A percentile compares a stretch with the other conserved stretches of the same genome.
Evolutionary conservation across 768 basidiomycete genomes (phyloP).

Genomic region (Leccinum incarnatum): DNA sequence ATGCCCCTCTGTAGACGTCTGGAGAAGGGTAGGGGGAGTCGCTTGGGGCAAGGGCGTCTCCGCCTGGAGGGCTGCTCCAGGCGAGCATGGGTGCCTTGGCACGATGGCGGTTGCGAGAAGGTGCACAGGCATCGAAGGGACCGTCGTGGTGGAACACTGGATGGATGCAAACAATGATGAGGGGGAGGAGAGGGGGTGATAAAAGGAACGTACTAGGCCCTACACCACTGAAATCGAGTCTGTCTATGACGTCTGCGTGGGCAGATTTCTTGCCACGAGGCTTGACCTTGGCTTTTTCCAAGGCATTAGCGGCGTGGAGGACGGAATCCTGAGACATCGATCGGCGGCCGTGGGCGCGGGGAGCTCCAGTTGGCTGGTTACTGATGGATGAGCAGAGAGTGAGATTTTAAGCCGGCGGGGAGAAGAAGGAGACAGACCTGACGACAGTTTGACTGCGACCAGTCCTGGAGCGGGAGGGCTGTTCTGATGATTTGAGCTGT

Average conservation of each 20-base stretch:
- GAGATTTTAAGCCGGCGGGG: conserved; percentile 19
- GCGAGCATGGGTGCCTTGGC: conserved; percentile 82
- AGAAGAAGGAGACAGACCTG: conserved; percentile 20
- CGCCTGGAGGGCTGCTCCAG: conserved; percentile 50
- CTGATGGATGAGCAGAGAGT: conserved; percentile 11
- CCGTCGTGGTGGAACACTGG: conserved; percentile 92
- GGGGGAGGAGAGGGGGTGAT: not conserved
- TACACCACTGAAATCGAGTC: conserved; percentile 81
- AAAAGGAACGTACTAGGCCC: conserved; percentile 64
- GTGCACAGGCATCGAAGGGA: conserved; percentile 89
- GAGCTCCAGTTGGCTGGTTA: conserved; percentile 20
- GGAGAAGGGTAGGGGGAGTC: conserved; percentile 52
- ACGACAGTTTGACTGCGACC: conserved; percentile 56
- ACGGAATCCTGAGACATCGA: conserved; percentile 52
- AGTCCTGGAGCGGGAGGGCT: conserved; percentile 45
- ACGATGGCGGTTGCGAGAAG: conserved; percentile 80
- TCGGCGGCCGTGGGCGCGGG: conserved; percentile 37
- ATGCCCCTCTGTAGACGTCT: conserved; percentile 39
- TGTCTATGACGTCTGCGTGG: conserved; percentile 88
- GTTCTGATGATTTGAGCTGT: conserved; percentile 45
- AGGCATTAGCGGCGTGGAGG: conserved; percentile 34
- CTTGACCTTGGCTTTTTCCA: conserved; percentile 49
- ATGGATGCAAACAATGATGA: conserved; percentile 4
- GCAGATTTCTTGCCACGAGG: conserved; percentile 65
- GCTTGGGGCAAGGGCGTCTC: conserved; percentile 39